Evolutionary conservation across 2,329 filamentous ascomycete species (phyloP).

Genomic region (Dactylellina drechsleri): DNA sequence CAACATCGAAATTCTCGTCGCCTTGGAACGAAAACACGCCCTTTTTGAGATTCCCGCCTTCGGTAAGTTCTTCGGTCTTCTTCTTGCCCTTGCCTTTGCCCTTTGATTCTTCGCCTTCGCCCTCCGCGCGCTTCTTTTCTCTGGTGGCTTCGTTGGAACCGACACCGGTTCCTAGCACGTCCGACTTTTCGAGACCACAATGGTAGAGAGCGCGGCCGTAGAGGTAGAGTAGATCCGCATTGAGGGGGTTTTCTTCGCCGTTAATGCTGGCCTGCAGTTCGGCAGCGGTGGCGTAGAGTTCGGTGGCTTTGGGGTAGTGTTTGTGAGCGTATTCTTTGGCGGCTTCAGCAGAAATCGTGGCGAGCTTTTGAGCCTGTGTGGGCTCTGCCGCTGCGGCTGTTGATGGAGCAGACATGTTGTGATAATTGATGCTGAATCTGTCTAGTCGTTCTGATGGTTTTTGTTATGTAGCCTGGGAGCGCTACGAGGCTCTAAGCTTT

Average conservation of each 20-base stretch:
- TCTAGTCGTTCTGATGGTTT: not conserved
- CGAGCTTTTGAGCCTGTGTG: conserved; percentile 49
- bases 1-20: conserved; percentile 78
- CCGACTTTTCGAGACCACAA: conserved; percentile 91
- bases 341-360: conserved; percentile 56
- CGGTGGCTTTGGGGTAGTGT: conserved; percentile 84
- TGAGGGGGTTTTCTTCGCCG: conserved; percentile 79
- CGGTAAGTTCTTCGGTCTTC: conserved; percentile 56
- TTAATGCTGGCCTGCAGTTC: conserved; percentile 91
- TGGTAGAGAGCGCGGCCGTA: conserved; percentile 95
- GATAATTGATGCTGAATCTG: not conserved
- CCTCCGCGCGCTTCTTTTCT: conserved; percentile 65
- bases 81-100: conserved; percentile 61
- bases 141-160: conserved; percentile 69
- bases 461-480: not conserved
- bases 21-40: conserved; percentile 81
- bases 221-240: conserved; percentile 91
- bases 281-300: conserved; percentile 86
- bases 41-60: conserved; percentile 59
- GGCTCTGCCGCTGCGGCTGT: conserved; percentile 14
- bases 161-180: conserved; percentile 80
- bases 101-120: conserved; percentile 64
- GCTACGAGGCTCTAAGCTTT: not conserved
- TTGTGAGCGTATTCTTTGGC: conserved; percentile 76
- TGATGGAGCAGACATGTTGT: conserved; percentile 26